Evolutionary conservation across 2,329 filamentous ascomycete genomes (phyloP).

Genomic region (Xylaria sp.): DNA sequence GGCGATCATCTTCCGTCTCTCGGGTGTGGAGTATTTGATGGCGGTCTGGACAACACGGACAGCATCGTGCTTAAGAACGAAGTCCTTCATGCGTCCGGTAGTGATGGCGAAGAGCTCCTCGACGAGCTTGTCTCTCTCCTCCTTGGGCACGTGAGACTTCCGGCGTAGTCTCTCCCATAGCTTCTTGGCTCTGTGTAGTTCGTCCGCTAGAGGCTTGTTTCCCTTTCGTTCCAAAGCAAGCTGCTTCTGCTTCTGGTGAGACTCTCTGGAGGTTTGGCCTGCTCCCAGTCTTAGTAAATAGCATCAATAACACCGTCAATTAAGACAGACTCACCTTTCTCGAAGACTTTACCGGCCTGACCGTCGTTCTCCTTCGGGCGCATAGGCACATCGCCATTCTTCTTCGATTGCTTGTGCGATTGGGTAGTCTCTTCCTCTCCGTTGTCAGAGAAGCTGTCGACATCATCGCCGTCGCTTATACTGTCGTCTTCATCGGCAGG

Average conservation of each 20-base stretch:
- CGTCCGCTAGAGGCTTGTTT: constrained; percentile 87
- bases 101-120: constrained; percentile 88
- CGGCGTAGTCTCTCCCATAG: constrained; percentile 90
- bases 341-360: constrained; percentile 36
- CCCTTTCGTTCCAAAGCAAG: constrained; percentile 84
- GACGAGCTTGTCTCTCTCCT: constrained; percentile 82
- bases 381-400: constrained; percentile 24
- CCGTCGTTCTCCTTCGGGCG: constrained; percentile 31
- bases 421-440: constrained; percentile 52
- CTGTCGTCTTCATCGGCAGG: constrained; percentile 36
- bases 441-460: constrained; percentile 42
- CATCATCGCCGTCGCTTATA: constrained; percentile 34
- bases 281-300: constrained; percentile 17
- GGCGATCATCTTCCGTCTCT: constrained; percentile 82
- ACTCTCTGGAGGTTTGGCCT: constrained; percentile 71
- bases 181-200: constrained; percentile 85
- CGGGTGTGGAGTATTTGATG: constrained; percentile 85
- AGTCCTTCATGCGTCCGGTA: constrained; percentile 85
- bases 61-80: constrained; percentile 97
- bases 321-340: constrained; percentile 36
- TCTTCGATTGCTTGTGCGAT: constrained; percentile 39
- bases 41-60: constrained; percentile 96
- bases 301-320: neutral
- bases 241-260: constrained; percentile 88
- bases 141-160: constrained; percentile 87